Conservation (phyloP, 2,329 filamentous ascomycete genomes). For the Plenodomus biglobosus region DNA sequence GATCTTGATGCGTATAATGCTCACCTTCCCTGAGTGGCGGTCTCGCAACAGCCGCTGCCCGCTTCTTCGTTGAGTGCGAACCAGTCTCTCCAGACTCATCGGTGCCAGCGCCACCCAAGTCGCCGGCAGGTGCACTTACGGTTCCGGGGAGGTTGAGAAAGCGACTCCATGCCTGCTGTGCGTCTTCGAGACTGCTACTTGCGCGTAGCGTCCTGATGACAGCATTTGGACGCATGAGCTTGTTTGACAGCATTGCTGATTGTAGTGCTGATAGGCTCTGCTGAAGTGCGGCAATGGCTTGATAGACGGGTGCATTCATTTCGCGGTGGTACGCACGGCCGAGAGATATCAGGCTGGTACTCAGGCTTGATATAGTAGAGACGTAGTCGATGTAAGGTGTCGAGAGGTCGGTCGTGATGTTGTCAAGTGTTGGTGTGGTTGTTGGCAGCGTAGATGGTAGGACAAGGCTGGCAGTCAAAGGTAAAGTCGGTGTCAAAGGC, state of each 20-base stretch:
- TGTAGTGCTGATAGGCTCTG: constrained; percentile 35
- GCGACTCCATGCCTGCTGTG: constrained; percentile 36
- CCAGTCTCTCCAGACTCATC: background rate
- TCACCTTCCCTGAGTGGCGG: constrained; percentile 12
- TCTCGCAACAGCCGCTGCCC: constrained; percentile 2
- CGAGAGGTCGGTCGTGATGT: constrained; percentile 22
- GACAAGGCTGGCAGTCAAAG: constrained; percentile 18
- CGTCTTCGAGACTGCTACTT: constrained; percentile 33
- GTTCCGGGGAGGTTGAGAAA: constrained; percentile 36
- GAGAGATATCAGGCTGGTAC: constrained; percentile 31
- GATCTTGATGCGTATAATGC: constrained; percentile 32
- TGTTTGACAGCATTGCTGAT: constrained; percentile 26
- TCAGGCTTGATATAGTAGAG: constrained; percentile 29
- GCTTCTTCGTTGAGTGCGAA: background rate
- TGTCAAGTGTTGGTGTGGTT: constrained; percentile 13
- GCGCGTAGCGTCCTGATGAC: constrained; percentile 42
- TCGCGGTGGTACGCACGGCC: constrained; percentile 43
- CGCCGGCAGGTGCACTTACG: background rate
- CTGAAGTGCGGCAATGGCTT: constrained; percentile 35
- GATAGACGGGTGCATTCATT: constrained; percentile 39
- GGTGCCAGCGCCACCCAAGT: background rate
- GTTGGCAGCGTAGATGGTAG: constrained; percentile 15
- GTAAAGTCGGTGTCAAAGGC: constrained; percentile 16
- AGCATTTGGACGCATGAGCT: constrained; percentile 28
- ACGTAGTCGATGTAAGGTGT: constrained; percentile 36